Evolutionary conservation across 371 early-diverging fungal genomes (phyloP), one percentile per base, ranked within the genome.

Genomic region (Capillidium heterosporum): DNA sequence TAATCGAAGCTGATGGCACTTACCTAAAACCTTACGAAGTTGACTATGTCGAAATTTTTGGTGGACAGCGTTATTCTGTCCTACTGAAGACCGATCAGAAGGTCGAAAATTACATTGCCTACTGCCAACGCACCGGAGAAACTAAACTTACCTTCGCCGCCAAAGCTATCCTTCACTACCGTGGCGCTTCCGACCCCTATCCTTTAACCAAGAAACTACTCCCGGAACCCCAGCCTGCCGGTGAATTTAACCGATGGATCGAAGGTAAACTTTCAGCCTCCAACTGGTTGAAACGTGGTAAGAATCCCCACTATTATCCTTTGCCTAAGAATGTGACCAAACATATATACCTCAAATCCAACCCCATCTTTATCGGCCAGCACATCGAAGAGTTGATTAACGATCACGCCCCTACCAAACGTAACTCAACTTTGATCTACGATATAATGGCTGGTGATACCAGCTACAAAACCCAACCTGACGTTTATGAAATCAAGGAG

Each of bases 1-100:
- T 73, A 24, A 66, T 73, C 46, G 73, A 73, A 55, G 66, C 63
- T 11, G 73, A 73, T 10, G 72, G 72, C 26, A 55, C 61, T 15
- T 60, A 58, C 27, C 56, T 68, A 46, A 51, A 64, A 8, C 69
- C 68, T 0, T 46, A 61, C 1, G 53, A 43, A 2, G 67, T 67
- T 1, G 59, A 64, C 31, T 57, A 65, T 1, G 13, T 71, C 2
- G 60, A 62, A 5, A 64, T 71, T 5, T 56, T 61, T 54, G 62
- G 66, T 10, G 69, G 65, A 8, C 70, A 70, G 32, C 61, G 72
- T 0, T 71, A 71, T 35, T 71, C 72, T 1, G 67, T 63, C 15
- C 40, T 71, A 7, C 59, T 71, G 26, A 48, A 62, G 23, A 63
- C 71, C 24, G 62, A 68, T 43, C 68, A 68, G 47, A 49, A 60